Base-by-base conservation (phyloP, 1,139 yeast species). In the Taphrina communis region DNA sequence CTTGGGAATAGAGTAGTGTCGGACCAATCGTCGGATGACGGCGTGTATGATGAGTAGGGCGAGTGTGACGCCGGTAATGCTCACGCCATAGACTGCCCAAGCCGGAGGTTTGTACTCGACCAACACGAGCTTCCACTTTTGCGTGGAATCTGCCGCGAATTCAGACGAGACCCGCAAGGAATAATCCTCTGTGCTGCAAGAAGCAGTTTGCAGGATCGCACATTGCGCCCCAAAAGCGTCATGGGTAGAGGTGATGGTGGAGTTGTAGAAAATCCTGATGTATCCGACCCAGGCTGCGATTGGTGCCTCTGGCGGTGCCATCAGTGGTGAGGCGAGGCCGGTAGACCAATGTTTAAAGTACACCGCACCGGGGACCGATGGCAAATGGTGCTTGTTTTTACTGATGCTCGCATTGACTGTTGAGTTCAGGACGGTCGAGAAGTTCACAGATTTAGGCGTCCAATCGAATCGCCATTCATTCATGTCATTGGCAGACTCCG, bases 301-400 rank as follows among this genome's bases (percentile, higher is more conserved):
- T 44, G 39, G 25, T 21, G 38, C 42, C 38, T 17, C 6, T 5
- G 67, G 67, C 17, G 67, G 67, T 1, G 55, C 61, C 19, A 42
- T 58, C 19, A 52, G 42, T n/a, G n/a, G 42, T 8, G 55, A 19
- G 14, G 55, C 48, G 6, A 42, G 12, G 1, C 67, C 67, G 31
- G 41, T 63, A 12, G 67, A 63, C 67, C 67, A 63, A 41, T 63
- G 67, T 39, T 63, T 63, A 56, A 63, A 53, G 56, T 53, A 63
- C 31, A 63, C 25, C 9, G 67, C 55, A 9, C 67, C 67, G 14
- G 67, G 67, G 17, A 63, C 61, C 8, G 60, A 41, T 1, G 67
- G 67, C 14, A 55, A 38, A 31, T 39, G 52, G n/a, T 46, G 41
- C 17, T 35, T n/a, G 31, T 25, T 35, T 14, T 39, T 21, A 4